phyloP scores from a whole-genome alignment of 495 filamentous ascomycete species.

The Penicillium fimorum region DNA sequence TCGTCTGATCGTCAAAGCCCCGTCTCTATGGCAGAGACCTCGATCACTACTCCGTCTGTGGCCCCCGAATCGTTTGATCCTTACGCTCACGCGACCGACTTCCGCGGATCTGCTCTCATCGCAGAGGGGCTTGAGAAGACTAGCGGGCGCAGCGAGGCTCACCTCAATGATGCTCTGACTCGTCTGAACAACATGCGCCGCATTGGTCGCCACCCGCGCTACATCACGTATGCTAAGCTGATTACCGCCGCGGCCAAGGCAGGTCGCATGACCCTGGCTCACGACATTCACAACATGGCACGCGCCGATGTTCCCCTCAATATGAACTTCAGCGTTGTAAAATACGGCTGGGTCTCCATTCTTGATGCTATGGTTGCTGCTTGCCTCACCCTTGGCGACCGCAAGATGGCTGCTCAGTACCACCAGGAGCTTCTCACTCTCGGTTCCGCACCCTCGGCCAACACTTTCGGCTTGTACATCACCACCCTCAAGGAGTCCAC shows the following conservation, averaged over 20 bases:
- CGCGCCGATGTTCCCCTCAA: constrained; percentile 81
- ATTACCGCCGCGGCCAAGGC: constrained; percentile 86
- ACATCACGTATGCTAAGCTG: constrained; percentile 93
- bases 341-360: constrained; percentile 92
- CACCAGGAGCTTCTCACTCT: constrained; percentile 87
- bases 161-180: constrained; percentile 75
- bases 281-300: constrained; percentile 85
- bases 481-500: constrained; percentile 94
- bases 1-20: constrained; percentile 40
- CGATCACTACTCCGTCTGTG: constrained; percentile 41
- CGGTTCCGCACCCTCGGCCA: constrained; percentile 87
- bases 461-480: constrained; percentile 97
- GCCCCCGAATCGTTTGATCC: constrained; percentile 84
- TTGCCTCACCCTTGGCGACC: constrained; percentile 80
- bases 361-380: constrained; percentile 95
- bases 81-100: constrained; percentile 83
- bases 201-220: constrained; percentile 84
- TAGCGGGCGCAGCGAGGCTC: constrained; percentile 61
- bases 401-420: constrained; percentile 73
- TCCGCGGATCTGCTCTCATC: constrained; percentile 86
- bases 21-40: constrained; percentile 37
- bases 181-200: constrained; percentile 92
- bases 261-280: constrained; percentile 71
- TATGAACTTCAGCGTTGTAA: constrained; percentile 75
- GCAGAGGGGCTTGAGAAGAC: constrained; percentile 80